Evolutionary conservation across 2,329 filamentous ascomycete species (phyloP), one percentile per base, ranked within the genome.

Genomic region (Phialophora verrucosa): DNA sequence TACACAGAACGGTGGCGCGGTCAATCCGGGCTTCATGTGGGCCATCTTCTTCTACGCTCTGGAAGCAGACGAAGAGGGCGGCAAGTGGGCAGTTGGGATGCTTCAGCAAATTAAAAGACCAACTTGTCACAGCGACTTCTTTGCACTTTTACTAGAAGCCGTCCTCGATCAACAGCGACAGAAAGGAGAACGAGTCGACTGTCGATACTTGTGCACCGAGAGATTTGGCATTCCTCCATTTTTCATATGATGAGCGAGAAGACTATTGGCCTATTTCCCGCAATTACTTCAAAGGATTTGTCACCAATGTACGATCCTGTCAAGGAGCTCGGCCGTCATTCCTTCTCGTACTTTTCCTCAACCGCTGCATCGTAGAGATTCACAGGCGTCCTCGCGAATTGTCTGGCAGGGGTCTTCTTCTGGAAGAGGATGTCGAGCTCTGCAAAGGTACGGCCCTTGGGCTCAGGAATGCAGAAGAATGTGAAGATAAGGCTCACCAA

Each of bases 391-490:
- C 72, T 66, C 10, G 68, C 69, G 38, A 80, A 82, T 56, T 78
- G 75, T 11, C 79, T 72, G 4, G 79, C 79, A 4, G 74, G 63
- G 4, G 80, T 71, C 3, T 71, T 65, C n/a, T 73, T 70, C 67
- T 80, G 77, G 67, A 82, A 82, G 42, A 82, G 73, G 58, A 80
- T 70, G 69, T 82, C 79, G 27, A 81, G 70, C 69, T 81, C 79
- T 5, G 72, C 78, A 66, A 76, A 80, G 0, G 78, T 79, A 10
- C 78, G 73, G 10, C 74, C 76, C 70, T 81, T 82, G 0, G 92
- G 91, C 76, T 96, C 92, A 0, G 92, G 92, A 0, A 94, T 82
- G 12, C 90, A 85, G 82, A 93, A 93, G 75, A 87, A 94, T 0
- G 89, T 89, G 79, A 93, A 96, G 12, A 95, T 79, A 73, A 93